Base-by-base conservation (phyloP, 352 stramenopile genomes). In the Nothophytophthora sp. region DNA sequence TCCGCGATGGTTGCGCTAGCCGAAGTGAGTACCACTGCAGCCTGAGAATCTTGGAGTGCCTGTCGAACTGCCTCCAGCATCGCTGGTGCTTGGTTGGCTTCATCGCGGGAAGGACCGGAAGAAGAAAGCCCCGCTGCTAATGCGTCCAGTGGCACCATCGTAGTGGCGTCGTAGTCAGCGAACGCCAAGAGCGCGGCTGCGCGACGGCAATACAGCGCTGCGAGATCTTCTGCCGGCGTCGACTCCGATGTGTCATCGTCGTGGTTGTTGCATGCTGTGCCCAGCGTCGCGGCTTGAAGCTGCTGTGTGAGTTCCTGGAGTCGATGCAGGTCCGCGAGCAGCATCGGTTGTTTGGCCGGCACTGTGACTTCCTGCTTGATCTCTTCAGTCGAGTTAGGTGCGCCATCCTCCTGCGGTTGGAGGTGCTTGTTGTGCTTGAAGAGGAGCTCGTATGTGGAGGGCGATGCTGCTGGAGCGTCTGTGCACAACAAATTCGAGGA, bases 31-130 rank as follows among this genome's bases (percentile, higher is more conserved):
- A 55, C 37, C 7, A 34, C 49, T 10, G 60, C 60, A 54, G 60
- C 55, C 33, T 70, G 60, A 4, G 71, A 48, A 24, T 88, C 76
- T 28, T 75, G 52, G 1, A 76, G 66, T 9, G 73, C 76, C 40
- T 82, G 68, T 29, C 65, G 48, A n/a, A 79, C 63, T 7, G 56
- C 73, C 12, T 57, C 52, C 20, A 77, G 37, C 47, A 60, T 60
- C n/a, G 44, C 28, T 52, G 46, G 35, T 50, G 45, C 23, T 45
- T 68, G 16, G 18, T 61, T 50, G 13, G 27, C 48, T 55, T 67
- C 18, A 13, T 55, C 29, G 5, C 2, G 39, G 20, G 22, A 23
- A 8, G 22, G 30, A 18, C 18, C 58, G 24, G 43, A 49, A 9
- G 41, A 51, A 12, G 60, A 20, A n/a, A n/a, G n/a, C 28, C n/a